Percentiles rank a stretch among this genome's conserved stretches.
Evolutionary conservation across 179 eudicot species (phyloP).

Genomic region (Dionaea muscipula): DNA sequence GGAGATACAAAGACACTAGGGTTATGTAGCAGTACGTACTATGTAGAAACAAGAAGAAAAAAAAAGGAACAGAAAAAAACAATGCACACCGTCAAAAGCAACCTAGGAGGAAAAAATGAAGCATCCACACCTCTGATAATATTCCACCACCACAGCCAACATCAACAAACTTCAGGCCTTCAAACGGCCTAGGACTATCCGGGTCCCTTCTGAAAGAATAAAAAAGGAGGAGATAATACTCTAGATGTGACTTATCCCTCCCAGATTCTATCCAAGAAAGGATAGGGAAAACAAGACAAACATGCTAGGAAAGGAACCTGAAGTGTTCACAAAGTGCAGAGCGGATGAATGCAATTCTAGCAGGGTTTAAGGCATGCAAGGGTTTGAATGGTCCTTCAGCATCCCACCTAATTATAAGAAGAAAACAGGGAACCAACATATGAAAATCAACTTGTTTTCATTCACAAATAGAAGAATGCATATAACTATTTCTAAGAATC

Average conservation of each 20-base stretch:
- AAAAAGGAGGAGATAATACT: background rate
- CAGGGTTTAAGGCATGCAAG: slow-evolving; percentile 80
- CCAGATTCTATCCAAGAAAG: background rate
- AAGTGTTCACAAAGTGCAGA: slow-evolving; percentile 85
- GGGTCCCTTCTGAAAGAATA: slow-evolving; percentile 67
- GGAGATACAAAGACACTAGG: no score
- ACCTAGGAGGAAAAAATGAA: no score
- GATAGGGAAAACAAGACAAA: background rate
- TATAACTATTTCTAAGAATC: no score
- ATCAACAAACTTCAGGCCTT: slow-evolving; percentile 74
- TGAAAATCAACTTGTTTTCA: no score
- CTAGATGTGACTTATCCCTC: background rate
- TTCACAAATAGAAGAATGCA: no score
- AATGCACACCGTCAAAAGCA: no score
- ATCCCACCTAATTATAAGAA: slow-evolving; percentile 59
- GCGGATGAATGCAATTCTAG: slow-evolving; percentile 75
- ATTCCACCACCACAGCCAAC: slow-evolving; percentile 99
- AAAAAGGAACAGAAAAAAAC: no score
- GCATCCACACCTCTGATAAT: slow-evolving; percentile 58
- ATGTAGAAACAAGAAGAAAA: no score
- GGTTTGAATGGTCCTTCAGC: slow-evolving; percentile 92
- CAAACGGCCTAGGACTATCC: slow-evolving; percentile 63
- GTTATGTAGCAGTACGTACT: no score
- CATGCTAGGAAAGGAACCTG: slow-evolving; percentile 28
- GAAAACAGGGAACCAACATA: background rate